These are phyloP conservation scores for Boletus rubroflammeus DNA, from an alignment of 768 basidiomycete genomes.

Conservation along the genomic window DNA sequence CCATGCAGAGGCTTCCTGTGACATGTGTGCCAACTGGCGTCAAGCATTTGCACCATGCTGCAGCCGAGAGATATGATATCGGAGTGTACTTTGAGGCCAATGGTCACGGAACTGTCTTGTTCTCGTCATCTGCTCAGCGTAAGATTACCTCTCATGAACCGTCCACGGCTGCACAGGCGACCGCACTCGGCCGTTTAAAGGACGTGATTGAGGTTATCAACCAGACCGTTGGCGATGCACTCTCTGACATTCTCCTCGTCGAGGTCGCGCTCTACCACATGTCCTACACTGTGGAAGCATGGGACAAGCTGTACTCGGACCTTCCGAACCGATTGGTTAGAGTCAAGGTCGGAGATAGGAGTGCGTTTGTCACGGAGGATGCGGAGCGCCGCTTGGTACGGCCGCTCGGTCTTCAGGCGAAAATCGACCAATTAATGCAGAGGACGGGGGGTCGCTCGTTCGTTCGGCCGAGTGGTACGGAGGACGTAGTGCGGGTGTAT, in stretches of 20 bases:
- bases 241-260: slow-evolving; percentile 94
- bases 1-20: slow-evolving; percentile 80
- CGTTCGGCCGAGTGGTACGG: slow-evolving; percentile 95
- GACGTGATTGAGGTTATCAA: slow-evolving; percentile 87
- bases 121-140: slow-evolving; percentile 72
- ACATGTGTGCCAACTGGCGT: slow-evolving; percentile 96
- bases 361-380: slow-evolving; percentile 84
- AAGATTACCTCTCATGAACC: slow-evolving; percentile 63
- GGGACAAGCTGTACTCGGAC: slow-evolving; percentile 92
- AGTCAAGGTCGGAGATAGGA: slow-evolving; percentile 80
- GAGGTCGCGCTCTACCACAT: slow-evolving; percentile 89
- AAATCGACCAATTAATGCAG: slow-evolving; percentile 78
- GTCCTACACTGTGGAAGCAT: slow-evolving; percentile 76
- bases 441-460: slow-evolving; percentile 87
- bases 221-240: slow-evolving; percentile 96
- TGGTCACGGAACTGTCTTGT: slow-evolving; percentile 95
- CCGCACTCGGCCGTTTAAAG: slow-evolving; percentile 70
- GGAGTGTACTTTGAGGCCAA: slow-evolving; percentile 99
- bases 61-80: slow-evolving; percentile 84
- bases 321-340: slow-evolving; percentile 94
- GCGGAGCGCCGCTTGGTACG: slow-evolving; percentile 86
- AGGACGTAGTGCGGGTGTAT: slow-evolving; percentile 97
- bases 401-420: slow-evolving; percentile 75
- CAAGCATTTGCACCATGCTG: slow-evolving; percentile 97
- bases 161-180: slow-evolving; percentile 77